Conservation (phyloP, 768 basidiomycete species). For the Suillus lakei region DNA sequence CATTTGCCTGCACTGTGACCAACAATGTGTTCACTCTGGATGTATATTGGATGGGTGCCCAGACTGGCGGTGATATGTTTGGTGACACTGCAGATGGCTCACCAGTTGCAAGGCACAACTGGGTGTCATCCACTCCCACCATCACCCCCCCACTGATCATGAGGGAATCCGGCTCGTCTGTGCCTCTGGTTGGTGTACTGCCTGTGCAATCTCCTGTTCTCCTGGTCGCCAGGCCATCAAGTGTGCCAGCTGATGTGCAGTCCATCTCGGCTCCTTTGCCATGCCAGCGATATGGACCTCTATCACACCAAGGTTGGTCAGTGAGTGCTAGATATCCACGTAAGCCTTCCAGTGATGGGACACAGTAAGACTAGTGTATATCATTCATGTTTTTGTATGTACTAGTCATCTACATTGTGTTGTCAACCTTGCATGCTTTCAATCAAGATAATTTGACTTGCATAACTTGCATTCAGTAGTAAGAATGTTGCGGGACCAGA, state of each 20-base stretch:
- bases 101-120: neutral
- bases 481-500: neutral
- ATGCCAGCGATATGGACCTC: neutral
- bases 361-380: neutral
- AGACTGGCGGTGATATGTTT: neutral
- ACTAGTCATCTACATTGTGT: neutral
- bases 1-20: neutral
- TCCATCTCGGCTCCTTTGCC: neutral
- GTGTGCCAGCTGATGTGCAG: neutral
- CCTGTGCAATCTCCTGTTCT: neutral
- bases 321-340: neutral
- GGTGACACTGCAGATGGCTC: neutral
- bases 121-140: neutral
- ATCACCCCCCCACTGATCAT: neutral
- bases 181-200: neutral
- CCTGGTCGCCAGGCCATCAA: neutral
- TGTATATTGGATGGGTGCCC: neutral
- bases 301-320: neutral
- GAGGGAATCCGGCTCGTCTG: neutral
- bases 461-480: neutral
- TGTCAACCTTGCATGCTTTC: neutral
- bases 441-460: neutral
- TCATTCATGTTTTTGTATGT: neutral
- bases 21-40: neutral
- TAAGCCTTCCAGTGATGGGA: neutral